Evolutionary conservation across 495 filamentous ascomycete species (phyloP), one percentile per base, ranked within the genome.

Genomic region (Clohesyomyces aquaticus): DNA sequence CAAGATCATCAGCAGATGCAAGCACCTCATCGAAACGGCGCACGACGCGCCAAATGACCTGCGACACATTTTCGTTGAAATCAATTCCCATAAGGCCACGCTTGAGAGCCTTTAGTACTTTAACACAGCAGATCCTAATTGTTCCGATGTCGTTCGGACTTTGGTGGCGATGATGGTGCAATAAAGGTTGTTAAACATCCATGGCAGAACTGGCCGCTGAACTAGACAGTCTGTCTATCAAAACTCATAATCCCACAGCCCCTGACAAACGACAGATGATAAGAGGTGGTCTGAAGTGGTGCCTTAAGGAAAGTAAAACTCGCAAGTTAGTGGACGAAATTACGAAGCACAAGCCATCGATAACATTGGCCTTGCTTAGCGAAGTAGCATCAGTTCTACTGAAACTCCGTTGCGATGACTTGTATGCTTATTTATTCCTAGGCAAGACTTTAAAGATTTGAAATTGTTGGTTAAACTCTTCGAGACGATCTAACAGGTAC

Each of bases 11-110:
- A 55, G 45, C 25, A 22, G 46, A 14, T 59, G 55, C 55, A 66
- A 66, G 26, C 50, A 59, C 29, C 22, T 59, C 26, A 59, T 66
- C 46, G 62, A 66, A 26, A 55, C 62, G 11, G 46, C 50, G 0
- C 62, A 48, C 14, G 62, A 66, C 28, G 55, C 47, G 1, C 62
- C 62, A 11, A 52, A 49, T 14, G 64, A 67, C 21, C 29, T 67
- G 3, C 51, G 52, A 8, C 57, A 47, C 22, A 57, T 67, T 14
- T 43, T 62, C 49, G 45, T 67, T 8, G 58, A 61, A 29, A 41
- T 67, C 10, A 49, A 57, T 3, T 56, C 64, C 9, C 64, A 62
- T 19, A 51, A 67, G 43, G 41, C 51, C 23, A 52, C 43, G 1
- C 50, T 61, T 2, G 53, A 67, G 21, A 63, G 52, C 38, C 28